Base-by-base conservation (phyloP, 495 filamentous ascomycete species). In the Aspergillus haitiensis region DNA sequence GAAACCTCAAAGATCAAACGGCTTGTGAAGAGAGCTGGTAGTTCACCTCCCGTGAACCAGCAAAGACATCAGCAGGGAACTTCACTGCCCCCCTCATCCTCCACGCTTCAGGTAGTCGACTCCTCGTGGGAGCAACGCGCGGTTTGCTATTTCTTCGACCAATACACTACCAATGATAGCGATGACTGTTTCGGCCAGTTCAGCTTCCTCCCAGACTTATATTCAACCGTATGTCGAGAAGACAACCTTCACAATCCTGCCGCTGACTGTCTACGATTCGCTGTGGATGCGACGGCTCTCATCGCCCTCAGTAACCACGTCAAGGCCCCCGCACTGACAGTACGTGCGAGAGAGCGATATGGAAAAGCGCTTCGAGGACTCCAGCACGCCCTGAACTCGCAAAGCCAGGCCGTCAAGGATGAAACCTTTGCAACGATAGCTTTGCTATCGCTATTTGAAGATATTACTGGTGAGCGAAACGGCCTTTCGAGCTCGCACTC, bases 61-160 rank as follows among this genome's bases (percentile, higher is more conserved):
- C 42, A 7, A 6, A 51, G 46, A 44, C 35, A 51, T 7, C 53
- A 42, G 15, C 49, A 48, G 51, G 44, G 39, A 40, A 40, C 48
- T 31, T 13, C 36, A 11, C 6, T 56, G 40, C 18, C n/a, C 9
- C 52, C 53, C 5, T 18, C 61, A 15, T 51, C 72, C 15, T 61
- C 63, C 0, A 36, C 69, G 7, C 62, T 67, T 40, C 60, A 58
- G 12, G 53, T 74, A 2, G 62, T 66, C 1, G 75, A 77, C 62
- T 57, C 73, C 8, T 72, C 65, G 0, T 75, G 75, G 73, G 70
- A 77, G 42, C 65, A 79, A 46, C 71, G 75, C 7, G 75, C 77
- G 4, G 18, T 75, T 2, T 78, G 75, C 58, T 78, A 72, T 50
- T 79, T 79, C 57, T 78, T 79, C 44, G 74, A 77, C 27, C 77